Conservation (phyloP, 2,329 filamentous ascomycete genomes). For the Cladosporium cucumerinum region DNA sequence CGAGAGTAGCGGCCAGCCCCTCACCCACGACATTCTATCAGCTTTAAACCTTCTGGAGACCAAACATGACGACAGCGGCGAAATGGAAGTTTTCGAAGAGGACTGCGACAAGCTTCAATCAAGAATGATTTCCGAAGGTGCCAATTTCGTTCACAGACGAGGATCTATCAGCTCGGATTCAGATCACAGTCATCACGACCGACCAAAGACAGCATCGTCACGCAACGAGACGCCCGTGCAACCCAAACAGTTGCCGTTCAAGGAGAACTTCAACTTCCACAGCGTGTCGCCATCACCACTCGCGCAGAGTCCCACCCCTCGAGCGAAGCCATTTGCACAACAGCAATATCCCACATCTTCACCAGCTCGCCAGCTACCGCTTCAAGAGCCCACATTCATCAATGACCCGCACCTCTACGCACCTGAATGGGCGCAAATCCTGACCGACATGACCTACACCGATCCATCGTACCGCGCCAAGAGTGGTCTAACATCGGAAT, state of each 20-base stretch:
- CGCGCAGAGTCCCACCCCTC: constrained; percentile 26
- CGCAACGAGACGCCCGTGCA: constrained; percentile 31
- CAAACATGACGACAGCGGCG: constrained; percentile 43
- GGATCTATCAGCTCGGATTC: constrained; percentile 58
- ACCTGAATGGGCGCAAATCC: constrained; percentile 27
- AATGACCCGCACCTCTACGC: constrained; percentile 32
- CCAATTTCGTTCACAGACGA: constrained; percentile 50
- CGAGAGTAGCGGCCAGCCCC: constrained; percentile 54
- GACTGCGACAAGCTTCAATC: constrained; percentile 55
- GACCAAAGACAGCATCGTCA: constrained; percentile 28
- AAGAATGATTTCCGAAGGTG: constrained; percentile 52
- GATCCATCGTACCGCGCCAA: constrained; percentile 23
- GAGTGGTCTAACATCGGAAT: constrained; percentile 18
- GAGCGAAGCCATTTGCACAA: constrained; percentile 13
- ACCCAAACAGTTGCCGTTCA: constrained; percentile 32
- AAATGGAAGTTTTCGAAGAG: constrained; percentile 57
- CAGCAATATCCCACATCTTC: constrained; percentile 1
- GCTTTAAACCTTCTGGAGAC: constrained; percentile 56
- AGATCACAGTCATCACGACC: constrained; percentile 47
- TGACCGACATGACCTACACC: constrained; percentile 20
- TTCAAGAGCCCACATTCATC: constrained; percentile 24
- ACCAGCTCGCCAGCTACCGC: constrained; percentile 23
- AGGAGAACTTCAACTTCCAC: constrained; percentile 28
- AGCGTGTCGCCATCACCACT: constrained; percentile 29
- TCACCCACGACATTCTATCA: constrained; percentile 63